These are phyloP conservation scores for Russula dissimulans DNA, from an alignment of 768 basidiomycete species.

Conservation along the genomic window DNA sequence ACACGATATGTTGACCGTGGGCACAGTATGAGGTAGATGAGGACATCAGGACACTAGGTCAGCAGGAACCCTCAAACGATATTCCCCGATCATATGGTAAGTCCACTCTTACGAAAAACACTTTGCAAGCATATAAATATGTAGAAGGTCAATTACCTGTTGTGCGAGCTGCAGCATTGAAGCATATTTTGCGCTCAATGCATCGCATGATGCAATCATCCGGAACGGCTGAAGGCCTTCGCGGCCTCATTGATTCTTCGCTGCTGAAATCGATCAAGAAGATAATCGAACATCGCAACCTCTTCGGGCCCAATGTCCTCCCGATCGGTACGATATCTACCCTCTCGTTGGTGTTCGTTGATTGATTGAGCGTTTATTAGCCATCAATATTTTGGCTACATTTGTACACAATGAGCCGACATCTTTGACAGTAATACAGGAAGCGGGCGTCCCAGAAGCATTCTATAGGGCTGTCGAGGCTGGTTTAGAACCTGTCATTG, in stretches of 20 bases:
- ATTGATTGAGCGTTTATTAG: constrained; percentile 32
- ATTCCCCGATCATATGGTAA: constrained; percentile 42
- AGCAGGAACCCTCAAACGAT: constrained; percentile 45
- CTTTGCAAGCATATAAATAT: neutral
- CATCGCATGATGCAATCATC: constrained; percentile 97
- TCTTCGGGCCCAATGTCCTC: constrained; percentile 83
- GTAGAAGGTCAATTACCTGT: constrained; percentile 61
- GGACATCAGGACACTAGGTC: constrained; percentile 30
- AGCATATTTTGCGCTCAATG: constrained; percentile 83
- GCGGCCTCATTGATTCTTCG: constrained; percentile 87
- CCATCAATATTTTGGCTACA: constrained; percentile 91
- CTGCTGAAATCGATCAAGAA: constrained; percentile 78
- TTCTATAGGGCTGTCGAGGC: constrained; percentile 83
- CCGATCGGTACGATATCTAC: constrained; percentile 55
- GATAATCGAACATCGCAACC: constrained; percentile 70
- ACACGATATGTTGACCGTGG: neutral
- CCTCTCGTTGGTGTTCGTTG: neutral
- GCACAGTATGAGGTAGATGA: constrained; percentile 28
- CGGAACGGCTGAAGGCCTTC: constrained; percentile 87
- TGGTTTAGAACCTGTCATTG: constrained; percentile 79
- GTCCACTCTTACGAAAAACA: constrained; percentile 13
- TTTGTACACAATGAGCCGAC: constrained; percentile 99
- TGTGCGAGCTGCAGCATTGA: constrained; percentile 70
- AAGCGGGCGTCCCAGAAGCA: constrained; percentile 77
- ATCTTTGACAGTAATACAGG: constrained; percentile 86